Base-by-base conservation (phyloP, 2,329 filamentous ascomycete species). In the Leptographium wingfieldii region DNA sequence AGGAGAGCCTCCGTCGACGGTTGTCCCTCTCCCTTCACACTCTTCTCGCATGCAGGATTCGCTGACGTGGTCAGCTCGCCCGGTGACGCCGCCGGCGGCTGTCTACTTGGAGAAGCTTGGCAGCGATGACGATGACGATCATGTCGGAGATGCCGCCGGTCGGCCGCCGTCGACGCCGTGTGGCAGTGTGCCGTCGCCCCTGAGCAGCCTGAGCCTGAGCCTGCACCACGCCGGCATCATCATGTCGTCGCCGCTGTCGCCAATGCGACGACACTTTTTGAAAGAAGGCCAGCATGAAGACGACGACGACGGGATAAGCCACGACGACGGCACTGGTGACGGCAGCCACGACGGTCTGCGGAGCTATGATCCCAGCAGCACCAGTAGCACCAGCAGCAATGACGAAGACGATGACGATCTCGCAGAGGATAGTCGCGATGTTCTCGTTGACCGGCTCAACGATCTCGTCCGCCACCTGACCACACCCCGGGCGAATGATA, bases 391-490 rank as follows among this genome's bases (percentile, higher is more conserved):
- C 38, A 40, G 12, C 38, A 40, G 12, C 38, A 40, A 16, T 6
- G 73, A 62, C 46, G 38, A 40, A 14, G 38, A 40, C 38, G 35
- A 38, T 10, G 38, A 69, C 43, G 64, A 67, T 35, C 59, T 69
- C 54, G 65, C 69, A 22, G 69, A 70, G 53, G 72, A 73, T 61
- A 71, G 71, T 67, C 73, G 72, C 60, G 73, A 79, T 62, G 73
- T 76, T 29, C 73, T 82, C 58, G 73, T 80, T 35, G 73, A 76
- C 63, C 71, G 75, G 38, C 69, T 77, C 19, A 67, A 66, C 55
- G 70, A 71, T 52, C 62, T 77, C 27, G 68, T 73, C n/a, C 69
- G 73, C 57, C 71, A 72, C 52, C 66, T 77, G 9, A 68, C 66
- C 4, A 43, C 67, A 57, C 65, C 67, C 27, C 63, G 69, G 2